Conservation (phyloP, 805 yeast species). For the Wickerhamomyces queroliae region DNA sequence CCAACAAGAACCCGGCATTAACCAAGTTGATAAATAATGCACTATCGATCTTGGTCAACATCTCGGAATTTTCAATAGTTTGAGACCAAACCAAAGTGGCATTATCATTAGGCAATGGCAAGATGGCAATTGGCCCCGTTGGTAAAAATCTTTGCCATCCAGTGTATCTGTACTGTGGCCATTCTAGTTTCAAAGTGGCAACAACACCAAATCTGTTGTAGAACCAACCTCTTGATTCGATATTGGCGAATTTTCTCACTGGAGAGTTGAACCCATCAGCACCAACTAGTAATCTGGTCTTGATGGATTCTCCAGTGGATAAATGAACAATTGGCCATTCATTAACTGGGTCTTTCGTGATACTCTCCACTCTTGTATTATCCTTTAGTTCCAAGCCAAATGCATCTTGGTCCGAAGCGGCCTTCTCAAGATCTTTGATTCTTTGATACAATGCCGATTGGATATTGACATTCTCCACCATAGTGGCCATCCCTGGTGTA, state of each 20-base stretch:
- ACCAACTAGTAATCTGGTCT: slow-evolving; percentile 79
- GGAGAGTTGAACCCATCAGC: slow-evolving; percentile 97
- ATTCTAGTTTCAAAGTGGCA: slow-evolving; percentile 73
- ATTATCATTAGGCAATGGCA: slow-evolving; percentile 80
- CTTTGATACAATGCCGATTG: slow-evolving; percentile 66
- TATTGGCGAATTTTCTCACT: slow-evolving; percentile 73
- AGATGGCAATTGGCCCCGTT: slow-evolving; percentile 88
- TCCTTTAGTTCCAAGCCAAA: slow-evolving; percentile 45
- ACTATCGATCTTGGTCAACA: slow-evolving; percentile 52
- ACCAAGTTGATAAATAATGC: slow-evolving; percentile 62
- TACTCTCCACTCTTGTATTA: slow-evolving; percentile 59
- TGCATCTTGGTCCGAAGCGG: slow-evolving; percentile 7
- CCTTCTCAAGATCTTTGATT: slow-evolving; percentile 35
- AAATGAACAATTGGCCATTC: slow-evolving; percentile 78
- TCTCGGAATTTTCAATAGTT: slow-evolving; percentile 64
- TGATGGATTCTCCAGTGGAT: slow-evolving; percentile 55
- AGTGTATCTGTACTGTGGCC: slow-evolving; percentile 61
- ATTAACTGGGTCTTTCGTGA: slow-evolving; percentile 31
- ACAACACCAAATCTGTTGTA: slow-evolving; percentile 90
- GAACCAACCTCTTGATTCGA: slow-evolving; percentile 88
- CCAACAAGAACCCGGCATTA: slow-evolving; percentile 83
- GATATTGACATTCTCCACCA: slow-evolving; percentile 84
- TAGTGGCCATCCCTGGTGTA: slow-evolving; percentile 60
- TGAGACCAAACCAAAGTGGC: slow-evolving; percentile 96
- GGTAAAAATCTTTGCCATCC: slow-evolving; percentile 93